phyloP scores from a whole-genome alignment of 192 early-diverging fungal species.

The Backusella sp. region DNA sequence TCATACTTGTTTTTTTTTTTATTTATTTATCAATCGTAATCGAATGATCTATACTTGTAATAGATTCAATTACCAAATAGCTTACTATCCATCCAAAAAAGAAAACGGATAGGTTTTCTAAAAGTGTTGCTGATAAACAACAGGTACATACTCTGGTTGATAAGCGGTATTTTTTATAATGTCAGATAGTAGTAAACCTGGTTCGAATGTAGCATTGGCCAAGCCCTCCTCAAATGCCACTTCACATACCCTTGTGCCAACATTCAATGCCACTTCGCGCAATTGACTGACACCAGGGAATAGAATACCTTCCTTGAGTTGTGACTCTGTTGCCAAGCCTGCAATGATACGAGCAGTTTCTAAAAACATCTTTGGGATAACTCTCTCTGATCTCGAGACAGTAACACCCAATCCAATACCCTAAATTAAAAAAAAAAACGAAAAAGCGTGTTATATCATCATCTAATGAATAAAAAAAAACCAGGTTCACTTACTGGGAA shows the following conservation, averaged over 20 bases:
- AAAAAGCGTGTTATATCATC: not conserved
- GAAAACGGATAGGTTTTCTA: not conserved
- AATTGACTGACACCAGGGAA: slow-evolving; percentile 88
- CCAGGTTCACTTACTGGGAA: slow-evolving; percentile 69
- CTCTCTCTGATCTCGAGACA: slow-evolving; percentile 62
- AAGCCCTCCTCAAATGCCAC: slow-evolving; percentile 42
- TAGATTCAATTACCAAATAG: not conserved
- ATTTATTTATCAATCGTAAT: not conserved
- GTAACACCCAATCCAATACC: slow-evolving; percentile 87
- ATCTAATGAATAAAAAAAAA: not conserved
- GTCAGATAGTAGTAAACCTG: slow-evolving; percentile 30
- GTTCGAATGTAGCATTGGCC: slow-evolving; percentile 29
- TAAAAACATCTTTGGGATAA: slow-evolving; percentile 85
- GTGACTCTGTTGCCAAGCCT: slow-evolving; percentile 64
- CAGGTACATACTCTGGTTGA: slow-evolving; percentile 42
- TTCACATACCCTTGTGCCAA: slow-evolving; percentile 79
- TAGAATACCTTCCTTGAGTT: slow-evolving; percentile 66
- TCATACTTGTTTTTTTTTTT: not conserved
- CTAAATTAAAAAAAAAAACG: slow-evolving; percentile 31
- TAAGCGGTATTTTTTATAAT: slow-evolving; percentile 42
- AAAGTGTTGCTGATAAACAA: slow-evolving; percentile 10
- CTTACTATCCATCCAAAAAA: not conserved
- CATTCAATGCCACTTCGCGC: slow-evolving; percentile 75
- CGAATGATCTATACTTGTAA: not conserved
- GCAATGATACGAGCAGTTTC: slow-evolving; percentile 76